A percentile compares a stretch with the other conserved stretches of the same genome.
phyloP scores from a whole-genome alignment of 1,284 basidiomycete genomes.

The Ustilago cynodontis region DNA sequence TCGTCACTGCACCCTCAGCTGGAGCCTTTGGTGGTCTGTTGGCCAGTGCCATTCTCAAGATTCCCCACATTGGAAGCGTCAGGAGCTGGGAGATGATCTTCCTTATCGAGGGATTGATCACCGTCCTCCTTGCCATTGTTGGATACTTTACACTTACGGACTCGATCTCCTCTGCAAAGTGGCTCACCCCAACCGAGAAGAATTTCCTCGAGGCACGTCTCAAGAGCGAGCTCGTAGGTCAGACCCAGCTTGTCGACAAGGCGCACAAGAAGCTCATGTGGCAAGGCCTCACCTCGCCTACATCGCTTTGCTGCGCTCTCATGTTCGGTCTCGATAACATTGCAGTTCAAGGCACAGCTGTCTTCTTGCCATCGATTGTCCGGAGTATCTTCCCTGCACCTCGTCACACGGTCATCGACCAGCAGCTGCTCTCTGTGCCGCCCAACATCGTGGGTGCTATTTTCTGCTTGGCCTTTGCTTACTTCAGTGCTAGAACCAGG shows the following conservation, averaged over 20 bases:
- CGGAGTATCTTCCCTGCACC: conserved; percentile 68
- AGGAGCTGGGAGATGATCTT: conserved; percentile 69
- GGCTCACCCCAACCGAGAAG: conserved; percentile 69
- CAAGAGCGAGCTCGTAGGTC: conserved; percentile 50
- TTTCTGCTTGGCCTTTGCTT: conserved; percentile 59
- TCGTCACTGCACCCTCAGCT: conserved; percentile 54
- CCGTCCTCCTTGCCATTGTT: conserved; percentile 66
- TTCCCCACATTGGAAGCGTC: conserved; percentile 41
- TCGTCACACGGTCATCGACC: conserved; percentile 57
- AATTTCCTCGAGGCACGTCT: conserved; percentile 50
- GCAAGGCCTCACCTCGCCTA: conserved; percentile 49
- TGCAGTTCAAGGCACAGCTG: conserved; percentile 57
- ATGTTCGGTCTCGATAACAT: conserved; percentile 71
- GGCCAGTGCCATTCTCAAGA: conserved; percentile 49
- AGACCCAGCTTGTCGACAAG: conserved; percentile 47
- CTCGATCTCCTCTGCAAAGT: conserved; percentile 67
- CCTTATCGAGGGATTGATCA: conserved; percentile 70
- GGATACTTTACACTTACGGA: conserved; percentile 69
- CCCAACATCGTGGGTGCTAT: conserved; percentile 67
- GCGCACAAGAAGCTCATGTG: conserved; percentile 43
- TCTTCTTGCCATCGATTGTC: conserved; percentile 70
- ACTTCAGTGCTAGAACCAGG: conserved; percentile 66
- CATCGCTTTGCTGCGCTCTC: conserved; percentile 54
- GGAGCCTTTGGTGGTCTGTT: conserved; percentile 69
- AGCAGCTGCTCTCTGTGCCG: conserved; percentile 70